Conservation (phyloP, 2,329 filamentous ascomycete species). For the Colletotrichum viniferum region DNA sequence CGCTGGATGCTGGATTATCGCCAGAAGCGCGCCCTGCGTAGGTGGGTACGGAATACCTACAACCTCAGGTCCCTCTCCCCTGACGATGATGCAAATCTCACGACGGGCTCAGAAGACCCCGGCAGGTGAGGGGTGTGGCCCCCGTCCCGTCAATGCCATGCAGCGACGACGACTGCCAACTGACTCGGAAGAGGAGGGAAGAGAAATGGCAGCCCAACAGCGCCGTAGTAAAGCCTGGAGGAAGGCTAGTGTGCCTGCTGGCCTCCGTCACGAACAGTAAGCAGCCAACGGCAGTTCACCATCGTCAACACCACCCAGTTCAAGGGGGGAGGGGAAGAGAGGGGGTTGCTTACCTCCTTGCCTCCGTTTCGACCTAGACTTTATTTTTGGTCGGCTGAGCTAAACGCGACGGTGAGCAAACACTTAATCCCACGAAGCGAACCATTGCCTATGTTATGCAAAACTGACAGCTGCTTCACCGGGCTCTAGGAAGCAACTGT, state of each 20-base stretch:
- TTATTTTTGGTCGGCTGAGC: neutral
- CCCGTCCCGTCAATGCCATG: neutral
- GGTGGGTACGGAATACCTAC: neutral
- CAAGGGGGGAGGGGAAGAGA: neutral
- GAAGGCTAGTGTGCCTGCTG: neutral
- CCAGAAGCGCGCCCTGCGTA: neutral
- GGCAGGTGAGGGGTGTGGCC: neutral
- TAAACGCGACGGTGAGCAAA: neutral
- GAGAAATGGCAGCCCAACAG: neutral
- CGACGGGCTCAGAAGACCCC: neutral
- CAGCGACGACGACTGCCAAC: neutral
- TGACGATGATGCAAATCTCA: neutral
- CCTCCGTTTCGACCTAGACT: slow-evolving; percentile 7
- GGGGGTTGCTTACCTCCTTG: neutral
- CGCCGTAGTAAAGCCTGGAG: neutral
- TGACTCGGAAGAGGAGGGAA: neutral
- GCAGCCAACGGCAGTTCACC: neutral
- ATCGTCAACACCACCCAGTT: neutral
- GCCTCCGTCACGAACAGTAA: neutral
- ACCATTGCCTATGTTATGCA: neutral
- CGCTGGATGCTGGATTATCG: neutral
- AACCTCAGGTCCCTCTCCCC: neutral
- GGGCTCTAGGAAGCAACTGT: neutral
- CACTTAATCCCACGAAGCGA: neutral
- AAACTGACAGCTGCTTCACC: slow-evolving; percentile 10